These are phyloP conservation scores for Hericium rajendrae DNA, from an alignment of 768 basidiomycete species.

Conservation along the genomic window DNA sequence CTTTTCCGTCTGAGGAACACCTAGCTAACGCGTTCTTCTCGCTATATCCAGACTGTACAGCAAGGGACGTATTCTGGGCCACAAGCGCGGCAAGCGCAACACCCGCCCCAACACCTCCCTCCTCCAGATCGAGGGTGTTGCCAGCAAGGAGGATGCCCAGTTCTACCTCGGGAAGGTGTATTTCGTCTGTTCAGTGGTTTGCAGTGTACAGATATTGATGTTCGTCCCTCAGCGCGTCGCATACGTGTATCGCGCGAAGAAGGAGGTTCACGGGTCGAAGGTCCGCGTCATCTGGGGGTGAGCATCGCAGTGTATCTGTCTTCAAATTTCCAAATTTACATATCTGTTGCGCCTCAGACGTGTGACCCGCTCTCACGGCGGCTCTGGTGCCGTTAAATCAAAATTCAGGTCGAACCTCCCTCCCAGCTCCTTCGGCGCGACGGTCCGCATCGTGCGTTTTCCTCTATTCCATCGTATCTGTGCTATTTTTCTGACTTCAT, in stretches of 20 bases:
- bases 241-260: constrained; percentile 96
- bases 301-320: constrained; percentile 23
- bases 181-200: not conserved
- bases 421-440: constrained; percentile 88
- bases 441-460: constrained; percentile 75
- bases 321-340: not conserved
- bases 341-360: constrained; percentile 38
- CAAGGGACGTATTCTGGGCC: constrained; percentile 95
- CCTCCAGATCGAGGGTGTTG: constrained; percentile 95
- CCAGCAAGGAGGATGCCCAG: constrained; percentile 86
- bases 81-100: constrained; percentile 99
- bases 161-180: constrained; percentile 98
- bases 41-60: constrained; percentile 67
- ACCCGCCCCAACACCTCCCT: constrained; percentile 92
- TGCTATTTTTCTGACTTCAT: constrained; percentile 3
- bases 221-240: constrained; percentile 69
- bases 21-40: not conserved
- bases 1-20: not conserved
- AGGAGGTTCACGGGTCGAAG: constrained; percentile 89
- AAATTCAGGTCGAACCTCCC: constrained; percentile 96
- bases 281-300: constrained; percentile 98
- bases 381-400: constrained; percentile 91
- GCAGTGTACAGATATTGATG: not conserved
- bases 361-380: constrained; percentile 89
- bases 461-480: not conserved